A percentile compares a stretch with the other conserved stretches of the same genome.
These are phyloP conservation scores for Claviceps arundinis DNA, from an alignment of 2,329 filamentous ascomycete genomes.

Conservation along the genomic window DNA sequence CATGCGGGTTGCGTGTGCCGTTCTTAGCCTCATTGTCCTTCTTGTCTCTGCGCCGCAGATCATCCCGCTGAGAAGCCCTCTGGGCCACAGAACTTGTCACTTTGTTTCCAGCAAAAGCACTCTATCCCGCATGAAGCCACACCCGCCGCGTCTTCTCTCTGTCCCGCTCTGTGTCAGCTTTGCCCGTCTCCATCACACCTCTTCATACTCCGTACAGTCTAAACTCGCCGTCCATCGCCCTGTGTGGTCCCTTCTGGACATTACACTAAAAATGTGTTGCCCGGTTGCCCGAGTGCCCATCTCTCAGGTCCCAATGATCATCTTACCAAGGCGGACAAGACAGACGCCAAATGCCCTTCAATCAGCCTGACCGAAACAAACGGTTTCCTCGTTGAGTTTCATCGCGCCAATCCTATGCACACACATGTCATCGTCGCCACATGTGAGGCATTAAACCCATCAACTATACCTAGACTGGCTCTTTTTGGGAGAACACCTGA, in stretches of 20 bases:
- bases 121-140: not conserved
- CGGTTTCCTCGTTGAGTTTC: slow-evolving; percentile 1
- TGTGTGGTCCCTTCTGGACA: too few species aligned
- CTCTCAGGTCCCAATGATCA: too few species aligned
- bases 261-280: too few species aligned
- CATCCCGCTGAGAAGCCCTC: not conserved
- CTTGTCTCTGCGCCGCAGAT: slow-evolving; percentile 2
- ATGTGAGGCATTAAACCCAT: slow-evolving; percentile 4
- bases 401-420: slow-evolving; percentile 1
- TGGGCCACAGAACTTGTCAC: too few species aligned
- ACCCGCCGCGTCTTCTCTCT: not conserved
- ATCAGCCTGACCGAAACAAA: not conserved
- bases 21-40: too few species aligned
- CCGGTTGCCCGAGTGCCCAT: too few species aligned
- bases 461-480: not conserved
- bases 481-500: not conserved
- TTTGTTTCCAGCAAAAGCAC: not conserved
- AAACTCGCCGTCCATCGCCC: too few species aligned
- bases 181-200: not conserved
- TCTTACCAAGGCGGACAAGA: not conserved
- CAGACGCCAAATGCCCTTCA: not conserved
- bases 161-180: not conserved
- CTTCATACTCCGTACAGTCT: too few species aligned
- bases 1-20: too few species aligned
- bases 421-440: not conserved